phyloP scores from a whole-genome alignment of 345 rosid species.

The Pseudoturritis turrita region DNA sequence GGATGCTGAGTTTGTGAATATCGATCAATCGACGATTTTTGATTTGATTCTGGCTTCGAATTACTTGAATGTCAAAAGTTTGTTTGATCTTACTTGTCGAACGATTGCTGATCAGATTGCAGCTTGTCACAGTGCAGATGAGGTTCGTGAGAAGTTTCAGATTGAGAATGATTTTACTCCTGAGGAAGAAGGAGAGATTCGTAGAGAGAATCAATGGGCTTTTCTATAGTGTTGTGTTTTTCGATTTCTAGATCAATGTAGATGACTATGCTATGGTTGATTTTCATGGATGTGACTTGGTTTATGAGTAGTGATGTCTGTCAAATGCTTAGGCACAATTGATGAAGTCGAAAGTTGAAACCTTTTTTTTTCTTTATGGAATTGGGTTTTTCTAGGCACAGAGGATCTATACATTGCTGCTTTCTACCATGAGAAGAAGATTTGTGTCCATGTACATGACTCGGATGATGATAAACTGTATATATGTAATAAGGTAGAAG shows the following conservation, averaged over 20 bases:
- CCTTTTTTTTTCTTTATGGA: too few species aligned
- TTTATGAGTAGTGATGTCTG: too few species aligned
- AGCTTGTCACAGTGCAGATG: conserved; percentile 38
- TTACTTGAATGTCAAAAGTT: conserved; percentile 43
- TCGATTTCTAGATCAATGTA: neutral
- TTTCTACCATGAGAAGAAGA: too few species aligned
- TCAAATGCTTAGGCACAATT: too few species aligned
- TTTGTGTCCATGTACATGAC: too few species aligned
- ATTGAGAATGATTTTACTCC: conserved; percentile 55
- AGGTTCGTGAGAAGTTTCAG: conserved; percentile 47
- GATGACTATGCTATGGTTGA: neutral
- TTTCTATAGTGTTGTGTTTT: conserved; percentile 36
- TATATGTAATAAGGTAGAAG: too few species aligned
- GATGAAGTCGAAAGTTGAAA: too few species aligned
- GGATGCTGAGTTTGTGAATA: conserved; percentile 58
- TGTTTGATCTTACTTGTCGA: conserved; percentile 54
- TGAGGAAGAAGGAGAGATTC: conserved; percentile 54
- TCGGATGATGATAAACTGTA: too few species aligned
- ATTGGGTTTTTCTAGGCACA: too few species aligned
- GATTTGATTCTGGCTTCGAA: conserved; percentile 57
- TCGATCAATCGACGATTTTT: conserved; percentile 46
- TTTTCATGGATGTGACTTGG: too few species aligned
- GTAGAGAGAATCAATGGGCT: conserved; percentile 58
- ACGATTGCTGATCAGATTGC: conserved; percentile 56
- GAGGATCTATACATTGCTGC: too few species aligned